Evolutionary conservation across 306 rosid genomes (phyloP).

Genomic region (Acacia acuminata): DNA sequence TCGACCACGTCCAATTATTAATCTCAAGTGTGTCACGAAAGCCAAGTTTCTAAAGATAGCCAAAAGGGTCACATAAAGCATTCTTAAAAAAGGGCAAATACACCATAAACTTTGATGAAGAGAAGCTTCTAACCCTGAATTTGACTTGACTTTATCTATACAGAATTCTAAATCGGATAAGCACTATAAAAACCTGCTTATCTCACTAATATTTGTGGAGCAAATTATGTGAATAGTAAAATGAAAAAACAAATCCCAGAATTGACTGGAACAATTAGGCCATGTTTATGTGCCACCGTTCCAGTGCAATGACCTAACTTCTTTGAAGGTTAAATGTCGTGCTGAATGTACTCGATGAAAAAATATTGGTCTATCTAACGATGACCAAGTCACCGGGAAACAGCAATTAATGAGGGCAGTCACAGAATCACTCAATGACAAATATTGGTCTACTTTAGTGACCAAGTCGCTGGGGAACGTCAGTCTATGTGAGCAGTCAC

Average conservation of each 20-base stretch:
- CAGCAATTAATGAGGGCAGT: conserved; percentile 12
- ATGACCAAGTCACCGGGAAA: conserved; percentile 14
- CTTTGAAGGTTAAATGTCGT: conserved; percentile 27
- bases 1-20: neutral
- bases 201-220: conserved; percentile 38
- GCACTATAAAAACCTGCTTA: conserved; percentile 67
- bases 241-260: conserved; percentile 27
- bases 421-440: conserved; percentile 15
- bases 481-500: conserved; percentile 13
- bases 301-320: conserved; percentile 21
- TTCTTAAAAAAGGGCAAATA: neutral
- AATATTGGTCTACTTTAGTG: conserved; percentile 16
- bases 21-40: neutral
- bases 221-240: conserved; percentile 30
- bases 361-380: conserved; percentile 12
- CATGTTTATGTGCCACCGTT: conserved; percentile 15
- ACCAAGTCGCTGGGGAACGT: conserved; percentile 6
- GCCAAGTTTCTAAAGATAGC: neutral
- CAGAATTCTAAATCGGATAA: conserved; percentile 63
- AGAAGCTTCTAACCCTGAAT: conserved; percentile 12
- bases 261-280: conserved; percentile 16
- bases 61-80: neutral
- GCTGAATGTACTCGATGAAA: conserved; percentile 13
- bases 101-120: neutral
- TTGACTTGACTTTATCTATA: conserved; percentile 42